These are phyloP conservation scores for Cerioporus squamosus DNA, from an alignment of 1,284 basidiomycete genomes.

Conservation along the genomic window DNA sequence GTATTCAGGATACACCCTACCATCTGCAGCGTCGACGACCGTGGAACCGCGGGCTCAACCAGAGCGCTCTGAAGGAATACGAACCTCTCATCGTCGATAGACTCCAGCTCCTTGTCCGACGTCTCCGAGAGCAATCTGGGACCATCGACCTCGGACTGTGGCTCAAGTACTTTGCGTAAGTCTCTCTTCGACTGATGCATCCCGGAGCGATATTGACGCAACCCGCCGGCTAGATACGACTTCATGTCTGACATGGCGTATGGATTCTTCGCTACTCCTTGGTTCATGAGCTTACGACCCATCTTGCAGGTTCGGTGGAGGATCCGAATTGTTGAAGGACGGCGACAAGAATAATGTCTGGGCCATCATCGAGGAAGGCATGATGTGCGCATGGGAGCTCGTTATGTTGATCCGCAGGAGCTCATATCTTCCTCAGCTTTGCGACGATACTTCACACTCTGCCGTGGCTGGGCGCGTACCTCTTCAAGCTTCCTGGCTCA, in stretches of 20 bases:
- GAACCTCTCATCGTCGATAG: conserved; percentile 46
- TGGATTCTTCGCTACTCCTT: background rate
- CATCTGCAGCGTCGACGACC: conserved; percentile 53
- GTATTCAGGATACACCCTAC: conserved; percentile 36
- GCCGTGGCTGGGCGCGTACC: conserved; percentile 26
- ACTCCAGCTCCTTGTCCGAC: conserved; percentile 42
- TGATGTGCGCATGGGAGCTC: conserved; percentile 8
- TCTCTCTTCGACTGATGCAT: background rate
- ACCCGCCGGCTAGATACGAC: conserved; percentile 17
- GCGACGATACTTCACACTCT: conserved; percentile 15
- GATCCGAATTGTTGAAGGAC: conserved; percentile 27
- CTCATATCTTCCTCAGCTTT: background rate
- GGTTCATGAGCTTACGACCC: too few relatives aligned
- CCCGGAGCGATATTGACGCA: background rate
- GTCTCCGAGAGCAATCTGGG: conserved; percentile 39
- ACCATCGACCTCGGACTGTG: conserved; percentile 46
- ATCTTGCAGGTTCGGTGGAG: conserved; percentile 26
- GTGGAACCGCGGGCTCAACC: conserved; percentile 57
- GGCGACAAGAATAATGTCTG: conserved; percentile 23
- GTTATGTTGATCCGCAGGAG: background rate
- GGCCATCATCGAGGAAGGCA: conserved; percentile 17
- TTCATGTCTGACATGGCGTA: conserved; percentile 37
- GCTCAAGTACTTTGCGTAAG: conserved; percentile 59
- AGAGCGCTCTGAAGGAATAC: conserved; percentile 55
- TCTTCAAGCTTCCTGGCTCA: conserved; percentile 12